Evolutionary conservation across 306 rosid genomes (phyloP).

Genomic region (Sophora flavescens): DNA sequence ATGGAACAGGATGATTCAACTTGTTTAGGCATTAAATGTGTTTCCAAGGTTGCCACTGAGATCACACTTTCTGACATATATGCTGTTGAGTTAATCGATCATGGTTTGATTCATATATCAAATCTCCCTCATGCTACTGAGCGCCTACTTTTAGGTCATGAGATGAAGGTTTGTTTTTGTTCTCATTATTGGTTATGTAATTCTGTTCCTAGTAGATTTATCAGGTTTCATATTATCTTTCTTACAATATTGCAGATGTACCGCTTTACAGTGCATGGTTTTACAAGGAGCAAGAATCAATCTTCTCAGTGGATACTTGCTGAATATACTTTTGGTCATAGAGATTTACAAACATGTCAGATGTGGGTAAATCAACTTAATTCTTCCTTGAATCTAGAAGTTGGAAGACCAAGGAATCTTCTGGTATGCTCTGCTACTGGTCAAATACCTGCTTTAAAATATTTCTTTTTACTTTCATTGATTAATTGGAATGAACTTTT

Average conservation of each 20-base stretch:
- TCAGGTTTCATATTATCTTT: slow-evolving; percentile 28
- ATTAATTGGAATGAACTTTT: slow-evolving; percentile 56
- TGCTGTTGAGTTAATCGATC: slow-evolving; percentile 64
- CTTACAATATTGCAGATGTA: slow-evolving; percentile 63
- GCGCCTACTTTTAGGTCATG: slow-evolving; percentile 54
- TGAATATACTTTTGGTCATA: slow-evolving; percentile 78
- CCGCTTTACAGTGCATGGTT: slow-evolving; percentile 77
- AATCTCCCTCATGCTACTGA: slow-evolving; percentile 53
- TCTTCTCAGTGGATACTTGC: slow-evolving; percentile 66
- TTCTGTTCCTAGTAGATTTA: slow-evolving; percentile 30
- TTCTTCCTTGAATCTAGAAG: slow-evolving; percentile 56
- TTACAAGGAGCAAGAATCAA: slow-evolving; percentile 61
- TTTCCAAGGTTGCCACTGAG: slow-evolving; percentile 57
- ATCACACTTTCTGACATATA: slow-evolving; percentile 74
- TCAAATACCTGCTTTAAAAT: slow-evolving; percentile 35
- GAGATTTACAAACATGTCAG: slow-evolving; percentile 64
- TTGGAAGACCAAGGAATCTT: slow-evolving; percentile 84
- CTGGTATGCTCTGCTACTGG: slow-evolving; percentile 66
- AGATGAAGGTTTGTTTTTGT: slow-evolving; percentile 65
- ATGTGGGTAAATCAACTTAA: slow-evolving; percentile 78
- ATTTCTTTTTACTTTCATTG: slow-evolving; percentile 43
- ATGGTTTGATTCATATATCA: slow-evolving; percentile 59
- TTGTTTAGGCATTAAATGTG: slow-evolving; percentile 71
- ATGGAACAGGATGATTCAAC: slow-evolving; percentile 68
- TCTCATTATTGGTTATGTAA: slow-evolving; percentile 32